Base-by-base conservation (phyloP, 805 yeast genomes). In the Zygotorulaspora florentina region DNA sequence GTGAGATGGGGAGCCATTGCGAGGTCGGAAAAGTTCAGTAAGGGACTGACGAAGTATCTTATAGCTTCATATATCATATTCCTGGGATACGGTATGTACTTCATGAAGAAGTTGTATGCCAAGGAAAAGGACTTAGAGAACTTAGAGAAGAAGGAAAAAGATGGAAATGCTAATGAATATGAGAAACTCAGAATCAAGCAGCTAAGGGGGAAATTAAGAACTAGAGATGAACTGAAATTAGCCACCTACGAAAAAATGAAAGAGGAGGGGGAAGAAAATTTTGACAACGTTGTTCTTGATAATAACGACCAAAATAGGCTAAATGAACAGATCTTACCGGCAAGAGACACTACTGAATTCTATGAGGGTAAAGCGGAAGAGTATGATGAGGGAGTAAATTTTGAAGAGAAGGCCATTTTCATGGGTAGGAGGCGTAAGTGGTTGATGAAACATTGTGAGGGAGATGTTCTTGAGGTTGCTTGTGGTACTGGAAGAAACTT, bases 401-500 rank as follows among this genome's bases (percentile, higher is more conserved):
- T 69, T 71, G 68, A 81, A 72, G 76, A 73, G 54, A 65, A 59
- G 43, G 57, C 69, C 54, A 68, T 74, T 37, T 55, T 69, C 34
- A 64, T 74, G 71, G 74, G 83, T 46, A 74, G 72, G 57, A 74
- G 85, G 66, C 75, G 96, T 57, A 81, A 80, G 56, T 83, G 93
- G 86, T 64, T 85, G 38, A 85, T 86, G 89, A 76, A 72, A 30
- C 85, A 85, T 50, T 76, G 83, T 40, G 69, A 72, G 47, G 99
- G 99, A 17, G 96, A 93, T 61, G 96, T 89, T 1, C 69, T 93
- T 46, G 99, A 93, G 65, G 93, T 91, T 9, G 84, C 97, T 0
- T 87, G 95, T 61, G 99, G 99, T 47, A 93, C 99, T 0, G 98
- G 99, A 6, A 76, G 98, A 65, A 93, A 93, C 62, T 76, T 91